Percentiles rank a stretch among this genome's conserved stretches.
phyloP scores from a whole-genome alignment of 2,329 filamentous ascomycete genomes.

The Colletotrichum phormii region DNA sequence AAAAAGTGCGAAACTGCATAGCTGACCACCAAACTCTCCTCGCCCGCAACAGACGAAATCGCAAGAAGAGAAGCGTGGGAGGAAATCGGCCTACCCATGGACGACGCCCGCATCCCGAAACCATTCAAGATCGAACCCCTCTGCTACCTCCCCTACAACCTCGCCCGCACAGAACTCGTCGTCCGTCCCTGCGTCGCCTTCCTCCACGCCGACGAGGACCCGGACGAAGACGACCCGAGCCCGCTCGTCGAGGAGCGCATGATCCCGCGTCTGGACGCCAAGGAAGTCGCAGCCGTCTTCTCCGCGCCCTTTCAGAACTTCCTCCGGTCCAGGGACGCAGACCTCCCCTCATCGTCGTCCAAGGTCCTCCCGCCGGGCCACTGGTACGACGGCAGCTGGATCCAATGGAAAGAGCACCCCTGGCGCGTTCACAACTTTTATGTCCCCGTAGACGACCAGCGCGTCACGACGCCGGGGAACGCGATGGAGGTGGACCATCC shows the following conservation, averaged over 20 bases:
- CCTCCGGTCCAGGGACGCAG: constrained; percentile 70
- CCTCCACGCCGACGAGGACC: constrained; percentile 71
- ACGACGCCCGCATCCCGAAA: constrained; percentile 74
- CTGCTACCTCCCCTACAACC: constrained; percentile 82
- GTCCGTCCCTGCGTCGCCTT: constrained; percentile 84
- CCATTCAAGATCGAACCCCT: constrained; percentile 90
- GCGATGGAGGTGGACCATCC: constrained; percentile 45
- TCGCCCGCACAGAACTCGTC: constrained; percentile 79
- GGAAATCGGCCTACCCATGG: constrained; percentile 88
- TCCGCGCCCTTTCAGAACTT: constrained; percentile 91
- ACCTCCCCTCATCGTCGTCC: constrained; percentile 48
- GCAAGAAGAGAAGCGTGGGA: constrained; percentile 91
- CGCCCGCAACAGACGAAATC: constrained; percentile 71
- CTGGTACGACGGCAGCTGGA: constrained; percentile 91
- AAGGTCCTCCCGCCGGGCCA: constrained; percentile 62
- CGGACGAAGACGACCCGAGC: constrained; percentile 39
- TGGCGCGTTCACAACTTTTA: constrained; percentile 95
- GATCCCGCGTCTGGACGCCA: constrained; percentile 85
- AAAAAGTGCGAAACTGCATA: too few species aligned
- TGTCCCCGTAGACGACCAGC: constrained; percentile 81
- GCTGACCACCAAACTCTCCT: neutral
- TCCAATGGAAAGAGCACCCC: constrained; percentile 78
- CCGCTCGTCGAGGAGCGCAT: constrained; percentile 73
- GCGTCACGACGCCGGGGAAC: constrained; percentile 68
- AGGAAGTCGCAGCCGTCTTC: constrained; percentile 94